These are phyloP conservation scores for Candida adriatica DNA, from an alignment of 805 yeast species.

Conservation along the genomic window DNA sequence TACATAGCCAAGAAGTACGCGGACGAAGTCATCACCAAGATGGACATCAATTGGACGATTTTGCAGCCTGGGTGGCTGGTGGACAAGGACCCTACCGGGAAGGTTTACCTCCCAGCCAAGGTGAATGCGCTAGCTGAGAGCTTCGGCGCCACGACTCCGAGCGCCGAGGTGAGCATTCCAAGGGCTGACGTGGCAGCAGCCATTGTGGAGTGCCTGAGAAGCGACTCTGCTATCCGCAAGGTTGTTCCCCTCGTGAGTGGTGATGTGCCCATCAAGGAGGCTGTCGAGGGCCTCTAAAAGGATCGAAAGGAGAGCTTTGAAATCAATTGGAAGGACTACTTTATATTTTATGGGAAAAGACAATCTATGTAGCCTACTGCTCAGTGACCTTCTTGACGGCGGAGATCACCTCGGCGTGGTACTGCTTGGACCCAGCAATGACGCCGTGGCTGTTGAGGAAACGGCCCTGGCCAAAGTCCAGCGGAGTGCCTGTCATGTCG, in stretches of 20 bases:
- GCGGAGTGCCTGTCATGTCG: conserved; percentile 66
- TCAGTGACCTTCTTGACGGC: conserved; percentile 24
- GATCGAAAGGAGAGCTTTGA: no score
- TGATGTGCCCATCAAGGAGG: conserved; percentile 20
- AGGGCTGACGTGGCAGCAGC: conserved; percentile 53
- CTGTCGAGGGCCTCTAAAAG: conserved; percentile 5
- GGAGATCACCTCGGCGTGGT: conserved; percentile 24
- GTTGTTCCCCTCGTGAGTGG: conserved; percentile 41
- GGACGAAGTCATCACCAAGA: conserved; percentile 37
- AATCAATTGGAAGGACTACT: no score
- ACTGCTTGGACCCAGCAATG: conserved; percentile 58
- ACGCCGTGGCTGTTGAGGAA: conserved; percentile 79
- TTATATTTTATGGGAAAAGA: no score
- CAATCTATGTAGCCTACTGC: no score
- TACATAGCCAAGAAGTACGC: conserved; percentile 59
- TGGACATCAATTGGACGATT: conserved; percentile 42
- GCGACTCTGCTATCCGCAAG: conserved; percentile 33
- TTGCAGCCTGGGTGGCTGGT: conserved; percentile 44
- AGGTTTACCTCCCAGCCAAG: conserved; percentile 28
- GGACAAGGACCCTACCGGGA: conserved; percentile 37
- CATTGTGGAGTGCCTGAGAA: conserved; percentile 31
- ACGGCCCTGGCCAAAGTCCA: conserved; percentile 85
- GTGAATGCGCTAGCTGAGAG: conserved; percentile 12
- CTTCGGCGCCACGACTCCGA: background rate
- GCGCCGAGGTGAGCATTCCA: conserved; percentile 12